Percentiles rank a stretch among this genome's conserved stretches.
phyloP scores from a whole-genome alignment of 306 rosid genomes.

The Aeschynomene evenia region DNA sequence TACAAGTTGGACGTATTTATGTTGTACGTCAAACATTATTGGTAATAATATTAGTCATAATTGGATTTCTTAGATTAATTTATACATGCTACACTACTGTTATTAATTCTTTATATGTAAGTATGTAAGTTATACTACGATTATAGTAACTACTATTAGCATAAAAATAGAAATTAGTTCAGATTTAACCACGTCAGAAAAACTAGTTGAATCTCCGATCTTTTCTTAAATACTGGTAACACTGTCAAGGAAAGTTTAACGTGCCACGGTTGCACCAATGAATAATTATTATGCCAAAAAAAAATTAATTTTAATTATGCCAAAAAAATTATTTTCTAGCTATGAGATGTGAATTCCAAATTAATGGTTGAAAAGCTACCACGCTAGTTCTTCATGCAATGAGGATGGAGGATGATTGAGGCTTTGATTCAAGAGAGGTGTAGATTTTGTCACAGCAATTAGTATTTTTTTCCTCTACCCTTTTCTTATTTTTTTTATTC shows the following conservation, averaged over 20 bases:
- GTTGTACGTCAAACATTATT: too few relatives aligned
- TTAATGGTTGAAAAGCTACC: constrained; percentile 40
- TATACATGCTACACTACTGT: too few relatives aligned
- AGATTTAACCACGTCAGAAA: constrained; percentile 28
- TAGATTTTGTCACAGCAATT: constrained; percentile 23
- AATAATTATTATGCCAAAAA: constrained; percentile 17
- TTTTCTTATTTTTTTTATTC: background rate
- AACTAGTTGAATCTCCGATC: constrained; percentile 32
- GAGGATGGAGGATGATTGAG: background rate
- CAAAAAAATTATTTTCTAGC: background rate
- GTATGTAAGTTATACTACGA: background rate
- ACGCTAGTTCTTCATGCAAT: constrained; percentile 27
- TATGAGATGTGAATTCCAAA: constrained; percentile 31
- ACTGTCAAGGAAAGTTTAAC: constrained; percentile 2
- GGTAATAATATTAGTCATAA: too few relatives aligned
- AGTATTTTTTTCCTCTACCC: too few relatives aligned
- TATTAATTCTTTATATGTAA: too few relatives aligned
- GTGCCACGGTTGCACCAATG: constrained; percentile 33
- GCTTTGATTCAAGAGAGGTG: constrained; percentile 28
- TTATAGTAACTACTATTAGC: background rate
- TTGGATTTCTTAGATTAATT: too few relatives aligned
- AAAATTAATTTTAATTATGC: background rate
- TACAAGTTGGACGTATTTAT: too few relatives aligned
- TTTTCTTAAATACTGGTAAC: constrained; percentile 36
- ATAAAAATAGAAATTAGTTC: constrained; percentile 26